phyloP scores from a whole-genome alignment of 768 basidiomycete genomes.

The Podaxis pistillaris region DNA sequence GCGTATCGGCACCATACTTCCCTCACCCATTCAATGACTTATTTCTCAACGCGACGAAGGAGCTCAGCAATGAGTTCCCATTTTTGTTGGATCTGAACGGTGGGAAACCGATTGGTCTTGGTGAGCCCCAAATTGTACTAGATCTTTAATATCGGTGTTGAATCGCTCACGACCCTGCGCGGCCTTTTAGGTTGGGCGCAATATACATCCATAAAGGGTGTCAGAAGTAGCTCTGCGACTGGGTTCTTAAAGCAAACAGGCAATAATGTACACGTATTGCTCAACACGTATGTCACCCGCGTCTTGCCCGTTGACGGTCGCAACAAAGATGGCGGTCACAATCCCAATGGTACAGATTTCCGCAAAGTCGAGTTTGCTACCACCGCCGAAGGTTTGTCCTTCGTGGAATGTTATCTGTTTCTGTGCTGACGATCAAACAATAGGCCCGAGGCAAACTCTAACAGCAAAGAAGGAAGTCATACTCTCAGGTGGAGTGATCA shows the following conservation, averaged over 20 bases:
- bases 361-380: neutral
- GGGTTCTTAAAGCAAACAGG: neutral
- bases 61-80: conserved; percentile 6
- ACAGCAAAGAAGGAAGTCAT: conserved; percentile 28
- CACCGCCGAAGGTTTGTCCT: neutral
- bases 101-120: conserved; percentile 6
- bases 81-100: conserved; percentile 6
- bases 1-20: neutral
- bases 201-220: neutral
- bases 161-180: neutral
- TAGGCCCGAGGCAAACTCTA: neutral
- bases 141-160: neutral
- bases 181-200: neutral
- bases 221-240: neutral
- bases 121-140: neutral
- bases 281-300: neutral
- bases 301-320: neutral
- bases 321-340: no score
- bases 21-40: neutral
- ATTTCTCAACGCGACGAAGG: neutral
- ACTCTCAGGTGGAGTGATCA: conserved; percentile 29
- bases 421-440: neutral
- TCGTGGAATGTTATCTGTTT: neutral
- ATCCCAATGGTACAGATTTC: neutral
- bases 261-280: neutral